Percentiles rank a stretch among this genome's conserved stretches.
Conservation (phyloP, 2,329 filamentous ascomycete species). For the Herpotrichia juniperi region DNA sequence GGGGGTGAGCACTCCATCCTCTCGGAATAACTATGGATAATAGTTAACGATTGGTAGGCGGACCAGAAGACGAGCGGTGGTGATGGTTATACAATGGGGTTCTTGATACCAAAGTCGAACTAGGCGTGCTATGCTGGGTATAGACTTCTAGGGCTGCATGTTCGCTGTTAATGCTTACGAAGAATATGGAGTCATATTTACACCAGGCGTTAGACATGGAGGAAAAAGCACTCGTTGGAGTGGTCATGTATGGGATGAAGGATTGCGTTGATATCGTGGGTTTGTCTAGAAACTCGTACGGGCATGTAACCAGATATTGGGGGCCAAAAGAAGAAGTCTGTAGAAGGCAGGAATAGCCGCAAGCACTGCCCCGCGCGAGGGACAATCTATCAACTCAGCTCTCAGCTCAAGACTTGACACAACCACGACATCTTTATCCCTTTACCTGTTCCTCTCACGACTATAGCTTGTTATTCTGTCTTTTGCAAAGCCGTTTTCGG, state of each 20-base stretch:
- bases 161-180: background rate
- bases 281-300: background rate
- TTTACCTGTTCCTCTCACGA: background rate
- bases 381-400: constrained; percentile 5
- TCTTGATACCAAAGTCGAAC: constrained; percentile 31
- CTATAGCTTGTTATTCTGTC: background rate
- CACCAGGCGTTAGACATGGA: background rate
- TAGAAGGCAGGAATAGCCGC: constrained; percentile 7
- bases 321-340: background rate
- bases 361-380: constrained; percentile 11
- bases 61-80: constrained; percentile 30
- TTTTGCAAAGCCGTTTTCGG: background rate
- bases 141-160: background rate
- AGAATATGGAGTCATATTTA: background rate
- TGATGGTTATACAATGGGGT: constrained; percentile 36
- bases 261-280: background rate
- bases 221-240: constrained; percentile 1
- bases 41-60: constrained; percentile 24
- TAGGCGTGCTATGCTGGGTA: background rate
- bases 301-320: background rate
- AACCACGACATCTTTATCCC: background rate
- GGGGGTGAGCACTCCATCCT: constrained; percentile 38
- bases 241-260: background rate
- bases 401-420: background rate
- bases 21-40: constrained; percentile 3